Evolutionary conservation across 2,329 filamentous ascomycete species (phyloP), one percentile per base, ranked within the genome.

Genomic region (Cladorrhinum sp.): DNA sequence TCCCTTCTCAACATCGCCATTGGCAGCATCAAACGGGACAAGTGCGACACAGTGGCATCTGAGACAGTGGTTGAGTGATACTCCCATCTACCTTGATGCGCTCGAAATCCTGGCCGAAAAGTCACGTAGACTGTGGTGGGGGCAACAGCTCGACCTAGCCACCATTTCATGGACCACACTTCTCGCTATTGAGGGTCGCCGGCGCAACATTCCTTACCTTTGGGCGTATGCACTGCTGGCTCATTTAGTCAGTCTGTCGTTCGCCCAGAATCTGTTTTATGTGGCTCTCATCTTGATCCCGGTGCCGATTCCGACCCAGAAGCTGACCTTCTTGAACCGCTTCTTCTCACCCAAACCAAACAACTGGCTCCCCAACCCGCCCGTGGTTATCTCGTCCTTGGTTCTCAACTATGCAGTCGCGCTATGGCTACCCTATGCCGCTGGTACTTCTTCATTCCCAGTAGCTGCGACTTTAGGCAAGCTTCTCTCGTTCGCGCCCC

Each of bases 181-280:
- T 62, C 74, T 88, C 28, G 81, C 83, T 1, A 76, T 86, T 42
- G 82, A 87, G 71, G 85, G 86, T 66, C 79, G 79, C 50, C 77
- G 84, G 64, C 80, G 84, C 58, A 80, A 80, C 18, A 81, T 88
- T 10, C 78, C 82, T 0, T 73, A 80, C 56, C 73, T 83, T 1
- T 80, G 82, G 71, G 79, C 82, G 1, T 88, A 86, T 65, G 77
- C 87, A 61, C 71, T 80, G 14, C 72, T 89, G n/a, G 80, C 81
- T 16, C 84, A 87, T 57, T 74, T 85, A 4, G 79, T 86, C 57
- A 84, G 80, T 59, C 73, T 89, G 10, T 85, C 83, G 0, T 87
- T 83, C 66, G 83, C 85, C 2, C 81, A 86, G 71, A 87, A 85
- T 65, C 72, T 89, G 28, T 89, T 89, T 74, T 86, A 83, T 67